These are phyloP conservation scores for Theileria parva DNA, from an alignment of 169 alveolate species.

Conservation along the genomic window DNA sequence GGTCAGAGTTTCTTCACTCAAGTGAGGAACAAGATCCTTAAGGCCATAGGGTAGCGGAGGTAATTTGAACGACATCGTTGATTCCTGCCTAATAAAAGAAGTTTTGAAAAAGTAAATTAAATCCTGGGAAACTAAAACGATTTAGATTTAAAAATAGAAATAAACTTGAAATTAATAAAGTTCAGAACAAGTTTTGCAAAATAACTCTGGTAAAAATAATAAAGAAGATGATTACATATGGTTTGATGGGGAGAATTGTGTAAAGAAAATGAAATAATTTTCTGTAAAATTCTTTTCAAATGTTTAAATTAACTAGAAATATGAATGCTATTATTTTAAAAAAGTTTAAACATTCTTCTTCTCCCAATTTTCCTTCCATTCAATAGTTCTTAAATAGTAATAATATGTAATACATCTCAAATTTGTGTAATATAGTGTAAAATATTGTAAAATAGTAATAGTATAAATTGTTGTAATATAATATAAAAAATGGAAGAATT, in stretches of 20 bases:
- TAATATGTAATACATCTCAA: background rate
- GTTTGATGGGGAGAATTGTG: background rate
- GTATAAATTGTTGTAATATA: background rate
- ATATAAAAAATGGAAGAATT: background rate
- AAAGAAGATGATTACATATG: background rate
- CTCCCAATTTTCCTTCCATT: background rate
- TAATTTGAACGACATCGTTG: conserved; percentile 79
- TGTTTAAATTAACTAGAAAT: too few species aligned
- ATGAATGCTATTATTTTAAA: too few species aligned
- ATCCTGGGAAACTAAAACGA: background rate
- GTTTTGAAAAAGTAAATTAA: background rate
- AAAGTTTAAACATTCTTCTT: background rate
- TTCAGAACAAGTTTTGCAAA: background rate
- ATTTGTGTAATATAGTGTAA: background rate
- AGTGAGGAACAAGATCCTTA: conserved; percentile 91
- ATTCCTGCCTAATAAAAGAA: background rate
- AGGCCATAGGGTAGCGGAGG: conserved; percentile 91
- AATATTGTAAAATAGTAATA: background rate
- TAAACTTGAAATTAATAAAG: background rate
- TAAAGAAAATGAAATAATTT: background rate
- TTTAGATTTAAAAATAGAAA: background rate
- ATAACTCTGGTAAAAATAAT: background rate
- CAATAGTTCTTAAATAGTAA: background rate
- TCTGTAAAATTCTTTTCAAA: too few species aligned
- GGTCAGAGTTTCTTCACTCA: conserved; percentile 88